phyloP scores from a whole-genome alignment of 2,329 filamentous ascomycete species.

The Phialocephala subalpina region DNA sequence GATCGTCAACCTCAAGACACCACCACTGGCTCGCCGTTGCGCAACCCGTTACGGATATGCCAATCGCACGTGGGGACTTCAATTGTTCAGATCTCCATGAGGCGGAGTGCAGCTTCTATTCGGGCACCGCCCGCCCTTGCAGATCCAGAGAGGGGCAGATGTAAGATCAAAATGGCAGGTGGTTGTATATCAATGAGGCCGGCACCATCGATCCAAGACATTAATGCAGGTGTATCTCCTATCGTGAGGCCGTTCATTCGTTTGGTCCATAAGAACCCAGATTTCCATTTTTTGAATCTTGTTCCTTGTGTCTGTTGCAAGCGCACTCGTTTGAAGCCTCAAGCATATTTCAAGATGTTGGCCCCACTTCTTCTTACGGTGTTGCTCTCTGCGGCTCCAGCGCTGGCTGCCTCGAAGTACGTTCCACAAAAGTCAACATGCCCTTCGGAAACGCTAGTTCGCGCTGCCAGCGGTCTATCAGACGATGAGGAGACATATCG shows the following conservation, averaged over 20 bases:
- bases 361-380: not conserved
- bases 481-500: slow-evolving; percentile 49
- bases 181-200: not conserved
- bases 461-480: slow-evolving; percentile 47
- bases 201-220: not conserved
- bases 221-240: not conserved
- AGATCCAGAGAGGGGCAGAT: not conserved
- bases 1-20: not conserved
- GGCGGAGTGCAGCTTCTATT: slow-evolving; percentile 9
- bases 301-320: not conserved
- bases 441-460: slow-evolving; percentile 48
- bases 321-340: not conserved
- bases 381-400: slow-evolving; percentile 23
- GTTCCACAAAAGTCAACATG: slow-evolving; percentile 48
- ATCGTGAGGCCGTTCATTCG: not conserved
- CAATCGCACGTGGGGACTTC: not conserved
- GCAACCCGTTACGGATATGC: not conserved
- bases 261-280: not conserved
- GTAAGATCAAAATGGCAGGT: not conserved
- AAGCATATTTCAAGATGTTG: not conserved
- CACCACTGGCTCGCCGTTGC: not conserved
- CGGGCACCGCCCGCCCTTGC: not conserved
- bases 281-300: not conserved
- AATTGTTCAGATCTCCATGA: not conserved
- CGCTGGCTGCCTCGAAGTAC: slow-evolving; percentile 36